Percentiles rank a stretch among this genome's conserved stretches.
Conservation (phyloP, 176 grass and related monocot genomes). For the Elaeis guineensis region DNA sequence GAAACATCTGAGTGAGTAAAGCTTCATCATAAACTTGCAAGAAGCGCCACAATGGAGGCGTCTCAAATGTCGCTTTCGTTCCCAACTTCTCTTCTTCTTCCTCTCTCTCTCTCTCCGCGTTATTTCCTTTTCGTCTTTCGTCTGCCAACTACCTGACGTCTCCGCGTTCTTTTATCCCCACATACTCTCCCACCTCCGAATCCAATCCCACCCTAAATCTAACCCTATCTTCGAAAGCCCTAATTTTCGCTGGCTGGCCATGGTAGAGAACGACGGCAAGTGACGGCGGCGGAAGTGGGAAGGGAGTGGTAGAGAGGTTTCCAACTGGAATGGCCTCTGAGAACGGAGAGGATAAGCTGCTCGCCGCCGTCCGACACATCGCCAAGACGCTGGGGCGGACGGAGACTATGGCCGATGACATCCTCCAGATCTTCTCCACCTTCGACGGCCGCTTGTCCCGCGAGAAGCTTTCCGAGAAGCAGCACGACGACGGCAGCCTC, state of each 20-base stretch:
- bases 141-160: no score
- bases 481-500: slow-evolving; percentile 18
- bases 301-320: not conserved
- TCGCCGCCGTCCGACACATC: slow-evolving; percentile 87
- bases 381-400: slow-evolving; percentile 76
- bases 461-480: slow-evolving; percentile 67
- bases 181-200: not conserved
- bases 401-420: slow-evolving; percentile 93
- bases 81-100: not conserved
- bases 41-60: not conserved
- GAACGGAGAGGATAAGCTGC: slow-evolving; percentile 94
- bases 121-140: not conserved
- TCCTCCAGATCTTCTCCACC: slow-evolving; percentile 87
- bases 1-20: no score
- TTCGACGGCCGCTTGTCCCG: slow-evolving; percentile 80
- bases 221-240: not conserved
- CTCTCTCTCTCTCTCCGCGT: not conserved
- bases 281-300: not conserved
- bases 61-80: slow-evolving; percentile 20
- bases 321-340: slow-evolving; percentile 45
- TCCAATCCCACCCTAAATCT: not conserved
- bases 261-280: no score
- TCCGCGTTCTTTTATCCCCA: not conserved
- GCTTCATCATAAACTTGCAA: not conserved
- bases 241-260: not conserved